Evolutionary conservation across 176 grass and related monocot species (phyloP).

Genomic region (Canna indica): DNA sequence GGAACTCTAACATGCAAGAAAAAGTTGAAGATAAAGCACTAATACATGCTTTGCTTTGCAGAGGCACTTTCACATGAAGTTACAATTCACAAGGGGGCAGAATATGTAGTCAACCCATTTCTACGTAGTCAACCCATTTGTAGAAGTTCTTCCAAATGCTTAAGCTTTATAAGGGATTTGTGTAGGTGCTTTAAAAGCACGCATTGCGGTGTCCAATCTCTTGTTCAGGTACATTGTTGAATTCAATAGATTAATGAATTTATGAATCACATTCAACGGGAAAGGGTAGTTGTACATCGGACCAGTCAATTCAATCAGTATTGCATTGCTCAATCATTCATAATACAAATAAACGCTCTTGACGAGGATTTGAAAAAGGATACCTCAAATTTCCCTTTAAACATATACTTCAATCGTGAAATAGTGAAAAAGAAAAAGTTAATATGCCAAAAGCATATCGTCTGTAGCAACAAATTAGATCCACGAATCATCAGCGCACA

Average conservation of each 20-base stretch:
- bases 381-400: neutral
- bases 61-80: no score
- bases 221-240: neutral
- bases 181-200: neutral
- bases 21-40: no score
- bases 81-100: no score
- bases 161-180: no score
- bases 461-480: neutral
- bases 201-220: neutral
- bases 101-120: no score
- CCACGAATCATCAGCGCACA: neutral
- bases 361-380: neutral
- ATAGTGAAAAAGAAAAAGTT: neutral
- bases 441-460: neutral
- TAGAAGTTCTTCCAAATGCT: no score
- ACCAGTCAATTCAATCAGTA: neutral
- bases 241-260: neutral
- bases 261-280: neutral
- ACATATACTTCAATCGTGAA: neutral
- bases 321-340: neutral
- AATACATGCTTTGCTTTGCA: no score
- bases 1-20: no score
- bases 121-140: no score
- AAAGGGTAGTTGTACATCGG: neutral
- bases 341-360: neutral